These are phyloP conservation scores for Apophysomyces elegans DNA, from an alignment of 371 early-diverging fungal species.

Conservation along the genomic window DNA sequence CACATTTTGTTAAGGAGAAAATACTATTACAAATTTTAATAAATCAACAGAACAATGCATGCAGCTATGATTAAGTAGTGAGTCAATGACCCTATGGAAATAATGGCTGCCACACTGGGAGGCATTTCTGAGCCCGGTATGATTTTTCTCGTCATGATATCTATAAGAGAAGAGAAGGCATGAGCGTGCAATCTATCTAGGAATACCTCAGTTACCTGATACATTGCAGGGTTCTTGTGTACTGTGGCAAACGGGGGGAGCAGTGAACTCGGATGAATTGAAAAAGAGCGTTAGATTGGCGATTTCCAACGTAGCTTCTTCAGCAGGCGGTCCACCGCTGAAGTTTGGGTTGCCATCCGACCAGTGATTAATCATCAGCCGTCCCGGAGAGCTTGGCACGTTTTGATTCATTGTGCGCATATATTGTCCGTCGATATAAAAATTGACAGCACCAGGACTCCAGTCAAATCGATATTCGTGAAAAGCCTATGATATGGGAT, in stretches of 20 bases:
- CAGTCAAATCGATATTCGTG: constrained; percentile 56
- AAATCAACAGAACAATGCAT: neutral
- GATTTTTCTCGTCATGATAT: too few relatives aligned
- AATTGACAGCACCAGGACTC: constrained; percentile 36
- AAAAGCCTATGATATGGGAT: constrained; percentile 27
- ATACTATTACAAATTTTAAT: neutral
- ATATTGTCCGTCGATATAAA: constrained; percentile 36
- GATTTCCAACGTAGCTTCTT: constrained; percentile 30
- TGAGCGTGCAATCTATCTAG: too few relatives aligned
- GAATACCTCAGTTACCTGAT: constrained; percentile 11
- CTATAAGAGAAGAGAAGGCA: too few relatives aligned
- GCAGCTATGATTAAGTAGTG: too few relatives aligned
- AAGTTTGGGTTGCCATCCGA: constrained; percentile 50
- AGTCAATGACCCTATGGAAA: too few relatives aligned
- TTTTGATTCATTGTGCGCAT: constrained; percentile 32
- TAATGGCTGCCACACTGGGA: too few relatives aligned
- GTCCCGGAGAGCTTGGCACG: constrained; percentile 40
- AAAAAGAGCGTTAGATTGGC: constrained; percentile 47
- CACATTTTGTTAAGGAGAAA: constrained; percentile 23
- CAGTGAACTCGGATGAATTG: constrained; percentile 37
- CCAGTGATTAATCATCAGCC: constrained; percentile 49
- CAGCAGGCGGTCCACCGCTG: constrained; percentile 34
- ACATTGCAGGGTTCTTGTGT: constrained; percentile 16
- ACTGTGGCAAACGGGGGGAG: constrained; percentile 15
- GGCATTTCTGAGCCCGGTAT: too few relatives aligned